phyloP scores from a whole-genome alignment of 2,329 filamentous ascomycete species.

The Tolypocladium nubicola region DNA sequence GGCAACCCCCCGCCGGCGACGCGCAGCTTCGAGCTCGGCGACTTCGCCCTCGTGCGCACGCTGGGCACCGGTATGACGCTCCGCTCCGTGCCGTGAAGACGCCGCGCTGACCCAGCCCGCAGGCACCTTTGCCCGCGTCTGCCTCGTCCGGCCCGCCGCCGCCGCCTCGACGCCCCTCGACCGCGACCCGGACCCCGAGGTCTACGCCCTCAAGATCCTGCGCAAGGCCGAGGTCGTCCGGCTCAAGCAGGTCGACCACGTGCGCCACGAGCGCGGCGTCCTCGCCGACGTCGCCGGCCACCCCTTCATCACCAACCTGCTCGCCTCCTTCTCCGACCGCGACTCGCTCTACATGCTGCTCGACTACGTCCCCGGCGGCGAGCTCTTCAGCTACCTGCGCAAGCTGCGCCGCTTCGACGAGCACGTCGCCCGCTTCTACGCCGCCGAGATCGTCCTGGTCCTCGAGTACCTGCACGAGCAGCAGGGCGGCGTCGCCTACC shows the following conservation, averaged over 20 bases:
- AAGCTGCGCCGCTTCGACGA: slow-evolving; percentile 72
- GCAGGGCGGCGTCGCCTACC: slow-evolving; percentile 67
- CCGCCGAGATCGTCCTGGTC: slow-evolving; percentile 73
- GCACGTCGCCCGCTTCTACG: slow-evolving; percentile 68
- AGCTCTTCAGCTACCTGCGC: slow-evolving; percentile 75
- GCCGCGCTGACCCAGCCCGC: background rate
- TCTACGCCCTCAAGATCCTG: slow-evolving; percentile 76
- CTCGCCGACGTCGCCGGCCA: slow-evolving; percentile 68
- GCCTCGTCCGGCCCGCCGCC: slow-evolving; percentile 58
- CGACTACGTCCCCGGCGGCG: slow-evolving; percentile 73
- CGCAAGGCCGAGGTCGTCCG: slow-evolving; percentile 65
- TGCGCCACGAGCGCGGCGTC: slow-evolving; percentile 71
- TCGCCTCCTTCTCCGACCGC: slow-evolving; percentile 68
- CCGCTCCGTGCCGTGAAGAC: no score
- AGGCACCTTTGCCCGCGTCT: slow-evolving; percentile 74
- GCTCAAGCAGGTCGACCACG: slow-evolving; percentile 79
- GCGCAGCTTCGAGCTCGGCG: slow-evolving; percentile 25
- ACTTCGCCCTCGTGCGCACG: slow-evolving; percentile 67
- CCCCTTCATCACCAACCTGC: slow-evolving; percentile 72
- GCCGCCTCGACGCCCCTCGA: slow-evolving; percentile 30
- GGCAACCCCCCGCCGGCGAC: slow-evolving; percentile 13
- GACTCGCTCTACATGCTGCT: slow-evolving; percentile 76
- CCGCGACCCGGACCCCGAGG: slow-evolving; percentile 28
- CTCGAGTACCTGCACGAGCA: slow-evolving; percentile 72
- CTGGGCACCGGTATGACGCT: slow-evolving; percentile 55